Base-by-base conservation (phyloP, 441 rosid species). In the Sinapis alba region DNA sequence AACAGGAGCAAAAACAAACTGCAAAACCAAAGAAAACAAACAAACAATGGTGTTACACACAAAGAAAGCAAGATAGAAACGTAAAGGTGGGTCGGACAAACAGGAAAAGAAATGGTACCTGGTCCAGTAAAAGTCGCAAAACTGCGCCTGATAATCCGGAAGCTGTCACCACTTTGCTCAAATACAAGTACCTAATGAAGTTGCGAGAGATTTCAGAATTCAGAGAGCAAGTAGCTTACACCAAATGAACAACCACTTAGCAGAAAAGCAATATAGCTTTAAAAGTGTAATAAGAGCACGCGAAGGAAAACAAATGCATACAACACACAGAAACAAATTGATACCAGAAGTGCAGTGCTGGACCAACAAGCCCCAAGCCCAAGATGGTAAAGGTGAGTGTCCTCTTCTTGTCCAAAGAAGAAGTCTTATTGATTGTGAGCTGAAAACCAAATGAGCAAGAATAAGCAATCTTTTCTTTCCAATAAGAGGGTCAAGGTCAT, bases 321-420 rank as follows among this genome's bases (percentile, higher is more conserved):
- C 7, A 69, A 3, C 18, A 24, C 56, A 61, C 8, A 38, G 18
- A 59, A 75, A 13, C n/a, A n/a, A n/a, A n/a, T n/a, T n/a, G n/a
- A 78, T 89, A 90, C 98, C 97, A 94, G 85, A 86, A 87, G 84
- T 92, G 97, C 80, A 94, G 83, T 5, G 96, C 86, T 8, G 97
- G 97, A 68, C 97, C 97, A 53, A 94, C 97, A 64, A 94, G 77
- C 20, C 79, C 95, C 80, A 92, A 80, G 60, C 97, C 98, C 83
- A 92, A 57, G 66, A 84, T 36, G 47, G 90, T 83, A 79, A 89
- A 89, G 0, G 86, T 45, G 75, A 85, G 84, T 13, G 85, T 88
- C 79, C 98, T 85, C 83, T 90, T 92, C 72, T 81, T 53, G 74
- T 94, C 97, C 18, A 88, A 73, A 0, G 94, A 88, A 16, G 89